Evolutionary conservation across 176 grass and related monocot species (phyloP), one percentile per base, ranked within the genome.

Genomic region (sorghum (Sorghum bicolor)): DNA sequence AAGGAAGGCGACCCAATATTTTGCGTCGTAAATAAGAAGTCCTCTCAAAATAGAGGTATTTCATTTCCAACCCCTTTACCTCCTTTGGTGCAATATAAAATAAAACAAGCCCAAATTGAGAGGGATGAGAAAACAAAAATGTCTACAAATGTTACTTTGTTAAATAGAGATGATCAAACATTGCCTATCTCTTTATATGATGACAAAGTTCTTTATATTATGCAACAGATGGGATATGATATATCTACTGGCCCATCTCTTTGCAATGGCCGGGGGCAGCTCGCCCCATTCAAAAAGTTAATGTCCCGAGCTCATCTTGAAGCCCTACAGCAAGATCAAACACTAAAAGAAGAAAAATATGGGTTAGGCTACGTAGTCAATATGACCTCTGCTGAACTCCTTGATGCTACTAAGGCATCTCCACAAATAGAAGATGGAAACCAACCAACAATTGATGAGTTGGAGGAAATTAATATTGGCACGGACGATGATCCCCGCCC

Each of bases 351-450:
- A 47, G 62, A 61, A 2, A 82, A 6, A 11, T 25, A 63, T 32
- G 32, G 50, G 9, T 7, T 81, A 1, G 67, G 50, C 0, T 72
- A 82, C 43, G 36, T 72, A 4, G 80, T 82, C 0, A 22, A 22
- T 3, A 74, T 83, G 80, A 63, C 80, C 2, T 83, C 53, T 0
- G 0, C 4, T 1, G 20, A 63, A 3, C 29, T 41, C 6, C 8
- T 71, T 2, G 50, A 71, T 3, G 17, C 24, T 13, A 4, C 3
- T 0, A 0, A 2, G 11, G 16, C 52, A 1, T 33, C 37, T 15
- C 80, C 68, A 5, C 37, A 82, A 62, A 82, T 72, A 37, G 68
- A 73, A 1, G 67, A 82, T 12, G 79, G 33, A 12, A 82, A 82
- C 19, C 65, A 70, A 4, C 80, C 36, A 0, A 82, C 67, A 0